These are phyloP conservation scores for Termitomyces sp. DNA, from an alignment of 1,284 basidiomycete species.

Conservation along the genomic window DNA sequence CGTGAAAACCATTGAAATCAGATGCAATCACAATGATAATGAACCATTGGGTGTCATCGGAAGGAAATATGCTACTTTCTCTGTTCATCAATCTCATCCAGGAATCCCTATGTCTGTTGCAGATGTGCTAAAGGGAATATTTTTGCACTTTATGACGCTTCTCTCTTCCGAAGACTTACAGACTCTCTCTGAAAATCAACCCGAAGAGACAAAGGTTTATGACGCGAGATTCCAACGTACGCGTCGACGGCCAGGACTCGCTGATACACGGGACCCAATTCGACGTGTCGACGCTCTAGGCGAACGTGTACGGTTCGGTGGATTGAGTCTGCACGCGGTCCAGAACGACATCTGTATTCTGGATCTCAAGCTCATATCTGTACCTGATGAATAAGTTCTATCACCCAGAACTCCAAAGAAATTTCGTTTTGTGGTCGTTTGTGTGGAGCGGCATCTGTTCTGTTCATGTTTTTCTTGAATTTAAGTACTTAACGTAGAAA, in stretches of 20 bases:
- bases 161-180: background rate
- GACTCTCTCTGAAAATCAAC: background rate
- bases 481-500: too few species aligned
- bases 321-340: background rate
- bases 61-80: background rate
- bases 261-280: background rate
- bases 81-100: background rate
- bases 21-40: background rate
- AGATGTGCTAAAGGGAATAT: conserved; percentile 4
- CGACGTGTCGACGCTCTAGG: conserved; percentile 2
- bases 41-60: background rate
- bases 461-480: too few species aligned
- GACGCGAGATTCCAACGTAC: background rate
- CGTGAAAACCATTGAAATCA: background rate
- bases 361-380: background rate
- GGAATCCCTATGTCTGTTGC: background rate
- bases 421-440: background rate
- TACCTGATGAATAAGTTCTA: background rate
- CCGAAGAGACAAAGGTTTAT: background rate
- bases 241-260: background rate
- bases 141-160: background rate
- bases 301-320: background rate
- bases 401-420: too few species aligned
- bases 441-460: too few species aligned
- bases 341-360: background rate